Evolutionary conservation across 1,284 basidiomycete species (phyloP).

Genomic region (Stereum hirsutum): DNA sequence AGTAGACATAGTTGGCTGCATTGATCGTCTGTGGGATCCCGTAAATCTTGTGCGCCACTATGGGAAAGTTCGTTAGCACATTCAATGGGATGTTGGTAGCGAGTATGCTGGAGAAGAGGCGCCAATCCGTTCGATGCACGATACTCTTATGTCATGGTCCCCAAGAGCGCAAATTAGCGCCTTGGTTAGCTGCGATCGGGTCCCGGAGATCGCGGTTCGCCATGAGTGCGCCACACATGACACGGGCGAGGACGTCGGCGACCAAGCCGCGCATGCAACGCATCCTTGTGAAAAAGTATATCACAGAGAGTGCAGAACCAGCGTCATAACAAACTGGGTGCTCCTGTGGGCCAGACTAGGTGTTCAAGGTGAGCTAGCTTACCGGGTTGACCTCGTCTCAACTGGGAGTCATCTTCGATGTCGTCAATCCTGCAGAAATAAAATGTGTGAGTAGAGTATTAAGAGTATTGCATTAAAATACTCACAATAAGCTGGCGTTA

Average conservation of each 20-base stretch:
- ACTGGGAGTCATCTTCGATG: slow-evolving; percentile 92
- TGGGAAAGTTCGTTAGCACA: no score
- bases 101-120: no score
- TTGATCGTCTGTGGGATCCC: slow-evolving; percentile 97
- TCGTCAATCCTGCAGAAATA: slow-evolving; percentile 74
- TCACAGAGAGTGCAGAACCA: not conserved
- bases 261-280: no score
- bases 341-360: slow-evolving; percentile 3
- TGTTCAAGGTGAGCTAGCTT: slow-evolving; percentile 11
- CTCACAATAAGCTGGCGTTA: slow-evolving; percentile 86
- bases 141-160: no score
- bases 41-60: slow-evolving; percentile 91
- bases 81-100: not conserved
- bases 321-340: not conserved
- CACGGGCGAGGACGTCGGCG: no score
- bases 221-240: no score
- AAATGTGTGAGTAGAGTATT: not conserved
- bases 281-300: no score
- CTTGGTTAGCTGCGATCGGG: no score
- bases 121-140: no score
- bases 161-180: no score
- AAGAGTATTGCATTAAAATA: slow-evolving; percentile 4
- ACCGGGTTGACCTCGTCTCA: slow-evolving; percentile 84
- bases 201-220: no score
- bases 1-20: slow-evolving; percentile 95